A percentile compares a stretch with the other conserved stretches of the same genome.
Evolutionary conservation across 169 alveolate species (phyloP).

Genomic region (Babesia bovis): DNA sequence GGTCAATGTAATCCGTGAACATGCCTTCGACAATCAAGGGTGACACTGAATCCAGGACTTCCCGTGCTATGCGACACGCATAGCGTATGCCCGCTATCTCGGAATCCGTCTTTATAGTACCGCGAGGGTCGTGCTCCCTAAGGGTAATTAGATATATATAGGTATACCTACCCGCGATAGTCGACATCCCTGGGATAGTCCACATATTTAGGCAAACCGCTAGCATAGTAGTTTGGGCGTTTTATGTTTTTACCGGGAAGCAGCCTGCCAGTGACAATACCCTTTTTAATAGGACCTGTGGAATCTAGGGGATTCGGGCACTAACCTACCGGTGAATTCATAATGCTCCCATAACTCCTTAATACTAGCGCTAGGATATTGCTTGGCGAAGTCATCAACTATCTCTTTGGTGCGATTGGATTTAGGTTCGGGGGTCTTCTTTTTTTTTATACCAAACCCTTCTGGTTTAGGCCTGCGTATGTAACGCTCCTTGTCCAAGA

Average conservation of each 20-base stretch:
- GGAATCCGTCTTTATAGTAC: conserved; percentile 56
- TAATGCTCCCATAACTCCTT: conserved; percentile 48
- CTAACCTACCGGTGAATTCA: conserved; percentile 30
- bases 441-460: conserved; percentile 33
- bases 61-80: conserved; percentile 71
- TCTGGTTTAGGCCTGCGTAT: conserved; percentile 35
- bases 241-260: conserved; percentile 58
- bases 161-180: background rate
- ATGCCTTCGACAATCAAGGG: conserved; percentile 70
- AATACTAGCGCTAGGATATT: conserved; percentile 45
- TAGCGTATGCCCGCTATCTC: conserved; percentile 69
- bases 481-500: conserved; percentile 50
- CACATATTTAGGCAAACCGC: conserved; percentile 71
- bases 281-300: conserved; percentile 69
- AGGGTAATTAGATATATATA: background rate
- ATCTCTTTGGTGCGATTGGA: conserved; percentile 30
- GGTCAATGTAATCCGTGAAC: conserved; percentile 72
- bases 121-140: conserved; percentile 52
- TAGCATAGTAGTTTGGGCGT: conserved; percentile 70
- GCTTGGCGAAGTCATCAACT: conserved; percentile 15
- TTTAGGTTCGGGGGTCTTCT: background rate
- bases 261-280: conserved; percentile 66
- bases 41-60: conserved; percentile 67
- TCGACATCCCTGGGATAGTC: conserved; percentile 39
- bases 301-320: background rate